Evolutionary conservation across 2,329 filamentous ascomycete genomes (phyloP), one percentile per base, ranked within the genome.

Genomic region (Hortaea sp.): DNA sequence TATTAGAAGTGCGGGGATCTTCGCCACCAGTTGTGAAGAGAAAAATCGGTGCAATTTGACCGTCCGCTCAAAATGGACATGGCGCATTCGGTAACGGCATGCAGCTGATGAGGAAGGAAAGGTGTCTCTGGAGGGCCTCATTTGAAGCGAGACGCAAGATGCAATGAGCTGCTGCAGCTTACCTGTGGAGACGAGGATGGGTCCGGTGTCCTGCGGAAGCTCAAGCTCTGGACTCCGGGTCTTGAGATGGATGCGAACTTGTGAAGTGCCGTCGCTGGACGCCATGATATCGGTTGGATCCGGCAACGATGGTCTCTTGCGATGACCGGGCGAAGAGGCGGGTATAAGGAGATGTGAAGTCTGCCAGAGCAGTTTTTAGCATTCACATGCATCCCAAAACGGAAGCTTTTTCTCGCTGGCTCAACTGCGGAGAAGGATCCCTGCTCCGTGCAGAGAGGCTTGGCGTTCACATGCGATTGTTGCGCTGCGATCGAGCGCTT

Each of bases 151-250:
- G 4, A 9, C 32, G 32, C 32, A 35, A n/a, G 9, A 35, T 39
- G 38, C 28, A 35, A 35, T 35, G 32, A 9, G 9, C 7, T 35
- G 37, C 20, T 39, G 37, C 7, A n/a, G 45, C 50, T 50, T 65
- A 78, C 75, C 69, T 30, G 76, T 78, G 37, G 76, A 73, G 47
- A 80, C 74, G 30, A 79, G 66, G 52, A 80, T 77, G 13, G 76
- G 71, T 20, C 74, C 76, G 41, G 70, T 71, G 47, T 71, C 71
- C 47, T 76, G 69, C 49, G 75, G 71, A 41, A 79, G 63, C 46
- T 73, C 67, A 54, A 79, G 68, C 46, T 77, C 73, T 49, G 67
- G 63, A 54, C 76, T 71, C 51, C 72, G 66, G 40, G 75, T 75
- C 13, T 65, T 72, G 35, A 80, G 67, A 47, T 76, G 72, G 50